Conservation (phyloP, 345 rosid genomes). For the Orychophragmus violaceus region DNA sequence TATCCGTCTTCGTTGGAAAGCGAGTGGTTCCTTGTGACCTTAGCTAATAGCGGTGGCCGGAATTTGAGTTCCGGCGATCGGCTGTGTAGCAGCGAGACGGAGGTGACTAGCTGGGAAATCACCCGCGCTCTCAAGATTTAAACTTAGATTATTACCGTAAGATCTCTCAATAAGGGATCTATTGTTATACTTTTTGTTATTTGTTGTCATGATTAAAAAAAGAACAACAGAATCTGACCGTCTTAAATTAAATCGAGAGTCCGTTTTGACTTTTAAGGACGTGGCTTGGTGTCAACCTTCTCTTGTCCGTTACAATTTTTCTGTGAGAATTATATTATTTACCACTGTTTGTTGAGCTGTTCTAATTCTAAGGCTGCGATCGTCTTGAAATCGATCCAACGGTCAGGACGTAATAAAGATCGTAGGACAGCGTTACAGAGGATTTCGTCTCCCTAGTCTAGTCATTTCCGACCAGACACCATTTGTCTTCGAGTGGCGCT, state of each 20-base stretch:
- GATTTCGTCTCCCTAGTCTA: neutral
- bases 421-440: neutral
- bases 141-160: neutral
- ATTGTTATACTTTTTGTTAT: neutral
- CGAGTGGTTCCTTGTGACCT: conserved; percentile 65
- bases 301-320: neutral
- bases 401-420: neutral
- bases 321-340: neutral
- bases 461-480: neutral
- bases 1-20: conserved; percentile 73
- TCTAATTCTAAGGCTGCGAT: neutral
- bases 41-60: conserved; percentile 45
- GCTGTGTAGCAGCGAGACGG: conserved; percentile 17
- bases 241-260: neutral
- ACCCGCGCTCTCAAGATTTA: conserved; percentile 59
- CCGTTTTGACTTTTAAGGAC: neutral
- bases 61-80: conserved; percentile 15
- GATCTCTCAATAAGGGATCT: neutral
- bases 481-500: neutral
- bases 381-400: neutral
- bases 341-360: conserved; percentile 3
- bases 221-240: neutral
- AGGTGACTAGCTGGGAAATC: conserved; percentile 67
- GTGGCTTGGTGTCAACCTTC: conserved; percentile 6
- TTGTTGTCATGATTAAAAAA: neutral